Base-by-base conservation (phyloP, 495 filamentous ascomycete species). In the Podospora bellae-mahoneyi region DNA sequence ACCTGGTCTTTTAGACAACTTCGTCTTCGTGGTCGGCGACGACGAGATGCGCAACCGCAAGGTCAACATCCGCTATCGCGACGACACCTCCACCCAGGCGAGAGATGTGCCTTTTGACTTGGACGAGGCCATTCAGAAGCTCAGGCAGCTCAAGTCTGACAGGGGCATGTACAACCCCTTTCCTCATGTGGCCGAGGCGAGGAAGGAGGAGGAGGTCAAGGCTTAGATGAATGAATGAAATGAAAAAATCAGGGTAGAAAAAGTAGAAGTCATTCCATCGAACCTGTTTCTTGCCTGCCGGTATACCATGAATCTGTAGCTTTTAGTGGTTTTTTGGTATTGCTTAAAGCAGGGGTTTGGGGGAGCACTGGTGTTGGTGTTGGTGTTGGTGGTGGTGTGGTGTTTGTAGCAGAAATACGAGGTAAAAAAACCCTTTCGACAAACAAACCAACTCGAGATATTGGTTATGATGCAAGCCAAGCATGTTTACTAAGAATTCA, bases 41-140 rank as follows among this genome's bases (percentile, higher is more conserved):
- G 83, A 90, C 73, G 93, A 97, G 81, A 90, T 84, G 84, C 88
- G 91, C 67, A 81, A 83, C 19, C 82, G 90, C 62, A 84, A 89
- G 53, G 92, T 97, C 68, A 98, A 97, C 75, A 91, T 97, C 71
- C 88, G 94, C 44, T 95, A 94, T 79, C 86, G 94, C 65, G 94
- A 98, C 74, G 91, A 96, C 76, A 89, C 87, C 18, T 86, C 88
- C 9, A 92, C 88, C 30, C 94, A 97, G 79, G 88, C 89, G 53
- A 84, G 82, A 44, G 84, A 84, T 66, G 83, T 82, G 68, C 81
- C 94, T 74, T 81, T 97, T 20, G 84, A 88, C 39, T 80, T 97
- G 20, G 87, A 93, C 55, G 92, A 94, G 75, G 92, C 87, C 0
- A 81, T 97, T 15, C 77, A 81, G 75, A 95, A 94, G 82, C 80